Base-by-base conservation (phyloP, 2,329 filamentous ascomycete genomes). In the Aspergillus sp. region DNA sequence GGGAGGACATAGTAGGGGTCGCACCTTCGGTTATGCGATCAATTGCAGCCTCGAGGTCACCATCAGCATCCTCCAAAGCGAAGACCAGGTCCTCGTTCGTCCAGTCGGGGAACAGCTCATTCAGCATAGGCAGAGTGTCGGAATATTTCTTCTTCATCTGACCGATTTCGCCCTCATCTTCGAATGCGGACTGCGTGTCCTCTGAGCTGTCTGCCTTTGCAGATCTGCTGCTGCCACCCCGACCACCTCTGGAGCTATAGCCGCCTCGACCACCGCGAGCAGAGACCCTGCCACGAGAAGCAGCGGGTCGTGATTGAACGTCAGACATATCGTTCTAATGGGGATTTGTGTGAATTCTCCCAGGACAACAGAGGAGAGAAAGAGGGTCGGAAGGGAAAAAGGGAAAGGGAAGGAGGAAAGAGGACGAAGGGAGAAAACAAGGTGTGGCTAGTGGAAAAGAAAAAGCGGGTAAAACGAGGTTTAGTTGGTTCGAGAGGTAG, bases 61-160 rank as follows among this genome's bases (percentile, higher is more conserved):
- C 80, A 60, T 81, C 75, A 51, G 78, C 78, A 82, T 99, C 95
- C 77, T 96, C 87, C 61, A 99, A 84, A 63, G 93, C 93, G 76
- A 95, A 95, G 65, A 98, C 87, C 65, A 98, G 87, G 77, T 98
- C 94, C 77, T 93, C 91, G 73, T 96, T 91, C 69, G 92, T 94
- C 95, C 94, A 98, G 78, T 92, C 90, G 61, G 91, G 87, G 81
- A 96, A 97, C 81, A 98, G 88, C 77, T 96, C 93, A 81, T 91
- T 92, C 75, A 99, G 87, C 71, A 89, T 87, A 63, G 83, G 83
- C 69, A 96, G 85, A 80, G 94, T 91, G 72, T 82, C 81, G 71
- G 90, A 85, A 75, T 96, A 95, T 77, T 91, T 88, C 83, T 91
- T 92, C 85, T 96, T 96, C 75, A 98, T 87, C 79, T 96, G 87